Evolutionary conservation across 2,329 filamentous ascomycete species (phyloP), one percentile per base, ranked within the genome.

Genomic region (Xylaria sp.): DNA sequence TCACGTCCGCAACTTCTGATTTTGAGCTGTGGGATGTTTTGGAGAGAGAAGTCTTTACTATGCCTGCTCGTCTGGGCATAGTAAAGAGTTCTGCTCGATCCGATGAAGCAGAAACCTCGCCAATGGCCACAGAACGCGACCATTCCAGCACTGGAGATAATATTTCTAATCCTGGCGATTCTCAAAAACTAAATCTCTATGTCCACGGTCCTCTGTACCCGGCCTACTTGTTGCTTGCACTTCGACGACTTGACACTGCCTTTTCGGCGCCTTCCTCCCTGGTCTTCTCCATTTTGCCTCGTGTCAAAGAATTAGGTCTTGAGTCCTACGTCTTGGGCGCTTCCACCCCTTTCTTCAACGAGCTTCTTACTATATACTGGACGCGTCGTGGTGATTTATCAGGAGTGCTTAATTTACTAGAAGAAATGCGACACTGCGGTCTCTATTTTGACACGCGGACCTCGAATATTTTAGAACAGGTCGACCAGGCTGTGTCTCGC

Each of bases 251-350:
- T 3, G 86, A 89, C 72, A 81, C 80, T 2, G 81, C 83, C 1
- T 94, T 92, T 67, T 70, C 75, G 10, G 84, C 82, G 11, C 81
- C 87, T 0, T 93, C 91, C 0, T 82, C 85, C 0, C 82, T 92
- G 0, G 83, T 84, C 0, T 84, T 92, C 53, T 83, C 84, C 53
- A 79, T 94, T 31, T 82, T 94, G 0, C 90, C 92, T 0, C 86
- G 87, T 7, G 82, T 94, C 73, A 92, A 92, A 76, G 83, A 85
- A 53, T 83, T 93, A 0, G 92, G 92, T 1, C 84, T 91, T 1
- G 86, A 88, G 0, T 91, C 90, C 0, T 93, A 91, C 75, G 89
- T 93, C 6, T 85, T 95, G 0, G 92, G 91, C 57, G 90, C 88
- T 6, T 89, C 89, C 20, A 91, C 91, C 0, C 82, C 86, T 0